Conservation (phyloP, 805 yeast species). For the Candida endomychidarum region DNA sequence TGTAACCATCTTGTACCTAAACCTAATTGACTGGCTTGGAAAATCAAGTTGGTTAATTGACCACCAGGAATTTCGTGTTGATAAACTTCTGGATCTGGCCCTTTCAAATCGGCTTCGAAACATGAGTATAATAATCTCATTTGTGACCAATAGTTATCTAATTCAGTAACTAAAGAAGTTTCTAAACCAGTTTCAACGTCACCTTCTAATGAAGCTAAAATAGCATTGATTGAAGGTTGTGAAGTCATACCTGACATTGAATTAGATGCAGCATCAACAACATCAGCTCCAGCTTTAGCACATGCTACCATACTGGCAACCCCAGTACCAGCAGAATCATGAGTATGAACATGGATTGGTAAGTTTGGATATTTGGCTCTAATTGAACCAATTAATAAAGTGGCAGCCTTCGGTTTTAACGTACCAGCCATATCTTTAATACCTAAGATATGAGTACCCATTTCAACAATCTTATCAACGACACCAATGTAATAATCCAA, state of each 20-base stretch:
- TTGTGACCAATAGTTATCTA: conserved; percentile 98
- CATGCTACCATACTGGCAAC: conserved; percentile 95
- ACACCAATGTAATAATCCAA: conserved; percentile 82
- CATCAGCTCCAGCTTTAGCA: conserved; percentile 96
- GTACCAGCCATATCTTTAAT: conserved; percentile 99
- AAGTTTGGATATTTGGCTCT: conserved; percentile 86
- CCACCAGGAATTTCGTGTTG: conserved; percentile 99
- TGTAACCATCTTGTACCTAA: conserved; percentile 95
- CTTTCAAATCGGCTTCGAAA: conserved; percentile 97
- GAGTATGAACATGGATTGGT: conserved; percentile 98
- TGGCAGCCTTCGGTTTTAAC: conserved; percentile 92
- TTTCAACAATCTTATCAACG: conserved; percentile 76
- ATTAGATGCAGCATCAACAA: conserved; percentile 95
- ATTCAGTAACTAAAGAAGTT: conserved; percentile 66
- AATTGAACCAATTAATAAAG: conserved; percentile 70
- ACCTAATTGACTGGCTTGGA: conserved; percentile 99
- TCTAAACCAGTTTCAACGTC: conserved; percentile 73
- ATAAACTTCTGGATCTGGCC: conserved; percentile 99
- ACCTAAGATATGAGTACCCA: conserved; percentile 97
- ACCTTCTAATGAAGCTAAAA: conserved; percentile 90
- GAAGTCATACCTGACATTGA: conserved; percentile 98
- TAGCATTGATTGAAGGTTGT: conserved; percentile 93
- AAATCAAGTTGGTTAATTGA: conserved; percentile 92
- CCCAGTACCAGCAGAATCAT: conserved; percentile 99
- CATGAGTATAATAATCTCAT: conserved; percentile 95